Evolutionary conservation across 352 stramenopile species (phyloP).

Genomic region (Phytophthora fragariaefolia): DNA sequence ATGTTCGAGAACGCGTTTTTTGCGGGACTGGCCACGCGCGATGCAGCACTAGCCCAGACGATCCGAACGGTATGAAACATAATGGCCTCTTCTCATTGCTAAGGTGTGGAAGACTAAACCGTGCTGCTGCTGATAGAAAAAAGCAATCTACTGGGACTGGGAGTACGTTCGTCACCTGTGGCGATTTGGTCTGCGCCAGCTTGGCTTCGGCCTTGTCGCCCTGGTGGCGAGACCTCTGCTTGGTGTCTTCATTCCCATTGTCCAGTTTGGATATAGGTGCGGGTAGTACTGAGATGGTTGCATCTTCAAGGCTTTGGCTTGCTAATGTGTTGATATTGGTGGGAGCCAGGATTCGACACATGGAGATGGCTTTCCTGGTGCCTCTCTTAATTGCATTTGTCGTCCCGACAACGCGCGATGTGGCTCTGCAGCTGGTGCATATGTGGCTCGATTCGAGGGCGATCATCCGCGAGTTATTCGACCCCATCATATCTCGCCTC

Average conservation of each 20-base stretch:
- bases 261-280: constrained; percentile 71
- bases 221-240: constrained; percentile 57
- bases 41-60: constrained; percentile 41
- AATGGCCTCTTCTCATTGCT: too few relatives aligned
- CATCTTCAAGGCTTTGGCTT: too few relatives aligned
- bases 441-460: constrained; percentile 71
- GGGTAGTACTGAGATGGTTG: too few relatives aligned
- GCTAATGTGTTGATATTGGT: too few relatives aligned
- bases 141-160: constrained; percentile 77
- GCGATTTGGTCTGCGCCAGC: constrained; percentile 53
- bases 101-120: too few relatives aligned
- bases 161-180: constrained; percentile 68
- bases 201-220: constrained; percentile 60
- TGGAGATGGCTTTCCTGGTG: constrained; percentile 68
- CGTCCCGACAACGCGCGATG: constrained; percentile 45
- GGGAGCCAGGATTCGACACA: constrained; percentile 73
- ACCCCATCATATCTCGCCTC: constrained; percentile 69
- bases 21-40: constrained; percentile 51
- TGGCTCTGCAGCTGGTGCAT: constrained; percentile 56
- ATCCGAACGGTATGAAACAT: constrained; percentile 65
- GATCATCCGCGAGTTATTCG: constrained; percentile 74
- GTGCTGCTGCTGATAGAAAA: constrained; percentile 35
- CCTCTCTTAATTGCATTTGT: constrained; percentile 67
- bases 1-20: constrained; percentile 83
- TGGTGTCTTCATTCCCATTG: constrained; percentile 56